phyloP scores from a whole-genome alignment of 2,329 filamentous ascomycete genomes.

The Microthyrium microscopicum region DNA sequence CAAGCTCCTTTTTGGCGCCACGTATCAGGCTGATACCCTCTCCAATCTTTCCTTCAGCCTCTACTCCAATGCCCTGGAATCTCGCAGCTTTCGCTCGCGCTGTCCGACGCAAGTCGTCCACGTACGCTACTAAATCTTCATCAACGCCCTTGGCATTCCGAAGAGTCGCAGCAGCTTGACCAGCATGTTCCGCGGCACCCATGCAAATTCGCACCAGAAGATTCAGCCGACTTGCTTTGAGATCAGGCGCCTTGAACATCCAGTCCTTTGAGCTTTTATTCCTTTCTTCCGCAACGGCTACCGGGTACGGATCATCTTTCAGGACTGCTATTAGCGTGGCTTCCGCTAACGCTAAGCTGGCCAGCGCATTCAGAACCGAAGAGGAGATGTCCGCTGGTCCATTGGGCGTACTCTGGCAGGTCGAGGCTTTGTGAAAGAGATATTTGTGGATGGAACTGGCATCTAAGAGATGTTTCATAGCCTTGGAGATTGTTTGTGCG shows the following conservation, averaged over 20 bases:
- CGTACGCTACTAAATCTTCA: slow-evolving; percentile 52
- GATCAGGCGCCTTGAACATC: slow-evolving; percentile 86
- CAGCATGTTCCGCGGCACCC: slow-evolving; percentile 74
- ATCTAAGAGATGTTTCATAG: slow-evolving; percentile 62
- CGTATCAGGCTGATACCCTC: slow-evolving; percentile 75
- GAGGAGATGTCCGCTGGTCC: slow-evolving; percentile 23
- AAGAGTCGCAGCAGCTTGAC: slow-evolving; percentile 45
- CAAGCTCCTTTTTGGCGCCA: slow-evolving; percentile 60
- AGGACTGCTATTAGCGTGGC: slow-evolving; percentile 78
- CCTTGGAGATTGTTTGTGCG: slow-evolving; percentile 40
- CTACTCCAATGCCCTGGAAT: slow-evolving; percentile 81
- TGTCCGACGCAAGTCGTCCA: slow-evolving; percentile 57
- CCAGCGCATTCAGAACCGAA: slow-evolving; percentile 27
- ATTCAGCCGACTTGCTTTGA: slow-evolving; percentile 76
- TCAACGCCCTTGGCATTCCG: slow-evolving; percentile 34
- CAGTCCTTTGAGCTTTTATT: slow-evolving; percentile 79
- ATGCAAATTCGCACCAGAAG: slow-evolving; percentile 79
- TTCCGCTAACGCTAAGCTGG: slow-evolving; percentile 60
- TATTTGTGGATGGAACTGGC: slow-evolving; percentile 63
- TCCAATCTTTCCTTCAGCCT: slow-evolving; percentile 64
- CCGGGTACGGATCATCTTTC: slow-evolving; percentile 88
- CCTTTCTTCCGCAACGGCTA: slow-evolving; percentile 61
- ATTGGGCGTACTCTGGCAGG: slow-evolving; percentile 19
- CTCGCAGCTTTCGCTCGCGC: slow-evolving; percentile 73
- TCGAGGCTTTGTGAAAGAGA: slow-evolving; percentile 46